Evolutionary conservation across 345 rosid genomes (phyloP), one percentile per base, ranked within the genome.

Genomic region (Eucalyptus globulus): DNA sequence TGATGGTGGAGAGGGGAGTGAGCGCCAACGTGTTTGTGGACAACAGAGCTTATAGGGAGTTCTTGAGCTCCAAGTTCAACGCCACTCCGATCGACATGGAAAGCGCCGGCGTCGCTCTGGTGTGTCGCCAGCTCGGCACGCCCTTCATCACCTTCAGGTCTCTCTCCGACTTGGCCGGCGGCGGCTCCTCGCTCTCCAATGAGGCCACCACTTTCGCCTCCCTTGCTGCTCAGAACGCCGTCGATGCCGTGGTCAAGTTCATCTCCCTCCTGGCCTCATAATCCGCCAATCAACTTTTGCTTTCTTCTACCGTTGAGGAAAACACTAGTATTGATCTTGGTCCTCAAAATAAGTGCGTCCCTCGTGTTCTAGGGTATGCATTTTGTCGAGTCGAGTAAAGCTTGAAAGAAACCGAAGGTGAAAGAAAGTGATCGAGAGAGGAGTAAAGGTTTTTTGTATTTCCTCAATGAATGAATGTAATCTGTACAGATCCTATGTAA

Each of bases 151-250:
- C 93, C 3, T 90, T 97, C 40, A 91, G 96, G 88, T 89, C 96
- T 29, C 92, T 97, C 31, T 97, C 97, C 8, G 99, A 97, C 90
- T 92, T 97, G 47, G 98, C 98, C 22, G 98, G 97, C 0, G 96
- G 98, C 0, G 96, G 96, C 67, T 92, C 94, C n/a, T 91, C 93
- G 49, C 14, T 90, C 27, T 94, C 97, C 3, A 96, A 95, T 86
- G 99, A 96, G 86, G 97, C 97, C 58, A 87, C 86, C 85, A 6
- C 87, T 5, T 96, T 95, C 86, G 22, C 92, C 11, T 80, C 93
- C 37, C 91, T 97, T 60, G 97, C 98, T 12, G 92, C 97, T 15
- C 92, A 91, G 87, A 97, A 95, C 90, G 90, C 95, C 4, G 95
- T 45, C 27, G n/a, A 29, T 6, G 53, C 62, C 4, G 5, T 14